Base-by-base conservation (phyloP, 768 basidiomycete species). In the Suillus hirtellus region DNA sequence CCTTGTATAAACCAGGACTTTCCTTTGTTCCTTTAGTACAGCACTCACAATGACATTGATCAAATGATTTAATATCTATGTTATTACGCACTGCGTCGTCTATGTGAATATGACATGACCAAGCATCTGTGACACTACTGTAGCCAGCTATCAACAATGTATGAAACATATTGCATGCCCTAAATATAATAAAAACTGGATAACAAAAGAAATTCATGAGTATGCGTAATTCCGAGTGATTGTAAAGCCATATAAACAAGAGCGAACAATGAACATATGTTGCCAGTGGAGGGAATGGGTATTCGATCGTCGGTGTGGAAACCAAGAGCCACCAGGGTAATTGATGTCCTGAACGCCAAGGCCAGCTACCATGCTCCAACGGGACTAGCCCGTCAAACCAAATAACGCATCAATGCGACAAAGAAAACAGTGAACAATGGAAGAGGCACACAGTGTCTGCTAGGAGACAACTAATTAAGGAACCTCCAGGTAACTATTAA, bases 251-350 rank as follows among this genome's bases (percentile, higher is more conserved):
- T 27, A 60, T 19, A 24, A 27, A 46, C 37, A 38, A 19, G 27
- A 65, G 38, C 1, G 60, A 61, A 65, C 64, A 60, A 67, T 61
- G 52, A 54, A 63, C 55, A 37, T 59, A 27, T 47, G 55, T 59
- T 65, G 64, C 64, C 64, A 67, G 66, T 54, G 64, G 66, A 66
- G 65, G 34, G 11, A 42, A 54, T 68, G 69, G 63, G 55, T 60
- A 54, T 62, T 67, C 66, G 66, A 70, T 53, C 62, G 68, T 63
- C 63, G 68, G 65, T 64, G 61, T 66, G 68, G 61, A 65, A 68
- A 66, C 61, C 73, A 70, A 74, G 65, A 75, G 69, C 81, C 81
- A 71, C 81, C 78, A 64, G 81, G 80, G 80, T 78, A 76, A 73
- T 78, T 67, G 74, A 71, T 70, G 73, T 79, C 78, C 71, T 79